Evolutionary conservation across 805 yeast species (phyloP).

Genomic region (Wickerhamomyces strasburgensis): DNA sequence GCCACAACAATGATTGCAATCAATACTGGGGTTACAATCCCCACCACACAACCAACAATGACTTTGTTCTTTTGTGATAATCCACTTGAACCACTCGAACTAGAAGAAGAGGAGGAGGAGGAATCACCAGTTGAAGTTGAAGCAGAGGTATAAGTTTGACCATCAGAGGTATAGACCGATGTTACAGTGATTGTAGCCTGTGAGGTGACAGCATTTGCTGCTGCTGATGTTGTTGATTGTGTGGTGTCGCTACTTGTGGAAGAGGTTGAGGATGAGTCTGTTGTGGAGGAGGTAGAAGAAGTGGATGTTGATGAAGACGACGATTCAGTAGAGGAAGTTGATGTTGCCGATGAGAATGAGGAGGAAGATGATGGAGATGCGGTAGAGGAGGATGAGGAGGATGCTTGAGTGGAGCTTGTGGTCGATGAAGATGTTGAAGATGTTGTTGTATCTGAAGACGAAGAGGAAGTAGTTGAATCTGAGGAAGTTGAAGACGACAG

Average conservation of each 20-base stretch:
- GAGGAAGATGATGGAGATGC: slow-evolving; percentile 6
- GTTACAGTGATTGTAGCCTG: slow-evolving; percentile 15
- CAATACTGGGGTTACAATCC: slow-evolving; percentile 61
- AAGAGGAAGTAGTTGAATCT: slow-evolving; percentile 6
- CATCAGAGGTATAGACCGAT: slow-evolving; percentile 14
- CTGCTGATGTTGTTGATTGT: slow-evolving; percentile 1
- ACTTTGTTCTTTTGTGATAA: slow-evolving; percentile 46
- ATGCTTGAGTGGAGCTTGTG: too few relatives aligned
- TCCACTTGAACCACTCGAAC: slow-evolving; percentile 29
- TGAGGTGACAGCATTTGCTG: slow-evolving; percentile 11
- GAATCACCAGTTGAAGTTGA: slow-evolving; percentile 16
- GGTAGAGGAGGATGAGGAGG: slow-evolving; percentile 4
- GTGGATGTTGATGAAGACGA: slow-evolving; percentile 6
- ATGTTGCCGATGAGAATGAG: slow-evolving; percentile 4
- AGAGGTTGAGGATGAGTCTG: slow-evolving; percentile 6
- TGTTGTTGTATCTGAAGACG: slow-evolving; percentile 6
- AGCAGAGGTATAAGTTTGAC: slow-evolving; percentile 9
- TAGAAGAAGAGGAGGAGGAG: slow-evolving; percentile 17
- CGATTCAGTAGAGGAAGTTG: slow-evolving; percentile 10
- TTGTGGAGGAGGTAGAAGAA: slow-evolving; percentile 13
- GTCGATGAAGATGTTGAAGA: slow-evolving; percentile 3
- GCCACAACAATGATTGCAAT: slow-evolving; percentile 13
- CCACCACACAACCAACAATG: slow-evolving; percentile 66
- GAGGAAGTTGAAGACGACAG: slow-evolving; percentile 1
- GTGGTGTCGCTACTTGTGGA: slow-evolving; percentile 6